Base-by-base conservation (phyloP, 306 rosid genomes). In the Fragaria vesca region DNA sequence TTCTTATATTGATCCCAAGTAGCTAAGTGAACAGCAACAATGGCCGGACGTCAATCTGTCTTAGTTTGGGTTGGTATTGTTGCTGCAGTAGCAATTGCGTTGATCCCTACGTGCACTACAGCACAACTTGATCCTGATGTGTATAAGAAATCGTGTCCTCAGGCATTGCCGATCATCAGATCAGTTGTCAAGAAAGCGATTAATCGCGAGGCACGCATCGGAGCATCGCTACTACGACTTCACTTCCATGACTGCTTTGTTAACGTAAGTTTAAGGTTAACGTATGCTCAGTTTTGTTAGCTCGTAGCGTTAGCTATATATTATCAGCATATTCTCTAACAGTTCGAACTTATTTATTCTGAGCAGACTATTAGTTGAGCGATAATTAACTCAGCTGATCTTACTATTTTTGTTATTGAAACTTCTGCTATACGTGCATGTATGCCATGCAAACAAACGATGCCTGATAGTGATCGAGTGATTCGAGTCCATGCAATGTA, bases 151-250 rank as follows among this genome's bases (percentile, higher is more conserved):
- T 36, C 52, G 1, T 85, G 88, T 46, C 85, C 81, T 17, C 40
- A 52, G 17, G 85, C 83, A 21, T 66, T 81, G 20, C 12, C 6
- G 26, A 75, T 30, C 7, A 83, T 85, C 17, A 55, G 66, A 66
- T 66, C 52, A 1, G 81, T 50, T 13, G 71, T 84, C 26, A 4
- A 4, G 1, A 16, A 12, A 0, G 82, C 80, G 0, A 51, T 51
- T 51, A 16, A 51, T 4, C 57, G 15, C 0, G 97, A 92, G 62
- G 36, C 62, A 73, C 97, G 97, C 72, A 92, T 92, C 91, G 97
- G 97, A 0, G 97, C 97, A 0, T 92, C 97, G n/a, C 62, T 32
- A 32, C 34, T 32, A 32, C 34, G 34, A 32, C 34, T 32, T 32
- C 34, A 32, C 34, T 32, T 32, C 34, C 34, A 32, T 32, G 34